phyloP scores from a whole-genome alignment of 2,329 filamentous ascomycete genomes.

The Lachnellula hyalina region DNA sequence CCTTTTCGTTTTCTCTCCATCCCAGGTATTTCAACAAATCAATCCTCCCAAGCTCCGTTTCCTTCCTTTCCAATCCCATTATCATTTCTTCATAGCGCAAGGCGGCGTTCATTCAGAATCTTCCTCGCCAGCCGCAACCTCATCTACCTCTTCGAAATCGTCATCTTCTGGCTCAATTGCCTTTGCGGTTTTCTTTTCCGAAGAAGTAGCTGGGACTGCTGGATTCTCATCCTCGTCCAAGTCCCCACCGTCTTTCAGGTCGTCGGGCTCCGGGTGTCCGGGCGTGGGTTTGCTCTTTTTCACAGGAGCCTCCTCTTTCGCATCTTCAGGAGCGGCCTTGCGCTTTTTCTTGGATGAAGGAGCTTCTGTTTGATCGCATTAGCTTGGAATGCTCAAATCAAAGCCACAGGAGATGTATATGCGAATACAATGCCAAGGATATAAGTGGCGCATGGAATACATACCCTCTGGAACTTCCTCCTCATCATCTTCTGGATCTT shows the following conservation, averaged over 20 bases:
- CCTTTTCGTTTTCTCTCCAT: background rate
- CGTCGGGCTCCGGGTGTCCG: slow-evolving; percentile 8
- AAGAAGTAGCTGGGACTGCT: background rate
- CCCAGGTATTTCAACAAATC: background rate
- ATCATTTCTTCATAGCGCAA: background rate
- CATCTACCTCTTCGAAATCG: slow-evolving; percentile 2
- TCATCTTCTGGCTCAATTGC: slow-evolving; percentile 1
- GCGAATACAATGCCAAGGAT: background rate
- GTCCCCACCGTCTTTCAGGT: slow-evolving; percentile 12
- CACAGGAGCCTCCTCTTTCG: slow-evolving; percentile 1
- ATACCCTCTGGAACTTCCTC: slow-evolving; percentile 20
- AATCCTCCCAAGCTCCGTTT: background rate
- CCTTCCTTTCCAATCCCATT: background rate
- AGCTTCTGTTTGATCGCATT: slow-evolving; percentile 9
- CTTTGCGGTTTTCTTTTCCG: slow-evolving; percentile 4
- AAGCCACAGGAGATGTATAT: background rate
- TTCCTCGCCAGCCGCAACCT: slow-evolving; percentile 4
- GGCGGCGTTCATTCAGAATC: slow-evolving; percentile 3
- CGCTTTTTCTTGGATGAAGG: slow-evolving; percentile 26
- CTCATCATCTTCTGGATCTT: slow-evolving; percentile 21
- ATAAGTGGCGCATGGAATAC: slow-evolving; percentile 9
- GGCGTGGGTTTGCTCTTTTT: slow-evolving; percentile 14
- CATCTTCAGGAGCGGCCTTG: slow-evolving; percentile 18
- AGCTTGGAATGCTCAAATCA: background rate
- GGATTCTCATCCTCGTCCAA: slow-evolving; percentile 14